phyloP scores from a whole-genome alignment of 192 early-diverging fungal species.

The Obelidium mucronatum region DNA sequence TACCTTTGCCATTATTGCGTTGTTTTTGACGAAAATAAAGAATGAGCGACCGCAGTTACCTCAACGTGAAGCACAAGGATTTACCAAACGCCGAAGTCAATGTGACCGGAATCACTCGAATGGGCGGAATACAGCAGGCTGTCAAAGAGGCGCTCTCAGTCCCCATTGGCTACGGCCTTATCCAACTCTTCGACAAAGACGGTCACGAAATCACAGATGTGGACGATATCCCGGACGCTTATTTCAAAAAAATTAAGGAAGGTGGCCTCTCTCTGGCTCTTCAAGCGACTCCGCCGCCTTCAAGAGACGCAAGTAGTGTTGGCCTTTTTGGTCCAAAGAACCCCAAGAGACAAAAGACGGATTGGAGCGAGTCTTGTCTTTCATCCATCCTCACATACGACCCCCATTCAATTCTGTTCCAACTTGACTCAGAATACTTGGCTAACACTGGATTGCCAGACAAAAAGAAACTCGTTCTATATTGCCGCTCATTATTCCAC shows the following conservation, averaged over 20 bases:
- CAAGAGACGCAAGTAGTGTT: neutral
- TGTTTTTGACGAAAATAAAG: too few species aligned
- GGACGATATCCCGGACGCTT: slow-evolving; percentile 14
- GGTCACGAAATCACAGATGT: slow-evolving; percentile 1
- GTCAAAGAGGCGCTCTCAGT: neutral
- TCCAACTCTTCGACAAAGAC: neutral
- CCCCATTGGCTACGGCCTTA: neutral
- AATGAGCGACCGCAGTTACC: too few species aligned
- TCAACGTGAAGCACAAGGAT: slow-evolving; percentile 9
- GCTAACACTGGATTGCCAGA: neutral
- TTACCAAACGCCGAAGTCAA: neutral
- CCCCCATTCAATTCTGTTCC: neutral
- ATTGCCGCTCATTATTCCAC: neutral
- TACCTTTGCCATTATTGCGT: neutral
- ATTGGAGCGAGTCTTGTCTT: neutral
- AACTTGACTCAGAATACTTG: neutral
- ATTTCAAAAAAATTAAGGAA: slow-evolving; percentile 11
- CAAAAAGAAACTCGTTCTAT: neutral
- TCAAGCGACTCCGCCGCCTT: neutral
- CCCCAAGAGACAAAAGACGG: neutral
- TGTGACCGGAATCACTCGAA: neutral
- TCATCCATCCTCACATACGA: neutral
- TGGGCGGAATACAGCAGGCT: neutral
- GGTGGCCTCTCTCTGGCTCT: neutral
- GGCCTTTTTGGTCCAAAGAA: too few species aligned